phyloP scores from a whole-genome alignment of 805 yeast genomes.

The Kregervanrija pseudodelftensis region DNA sequence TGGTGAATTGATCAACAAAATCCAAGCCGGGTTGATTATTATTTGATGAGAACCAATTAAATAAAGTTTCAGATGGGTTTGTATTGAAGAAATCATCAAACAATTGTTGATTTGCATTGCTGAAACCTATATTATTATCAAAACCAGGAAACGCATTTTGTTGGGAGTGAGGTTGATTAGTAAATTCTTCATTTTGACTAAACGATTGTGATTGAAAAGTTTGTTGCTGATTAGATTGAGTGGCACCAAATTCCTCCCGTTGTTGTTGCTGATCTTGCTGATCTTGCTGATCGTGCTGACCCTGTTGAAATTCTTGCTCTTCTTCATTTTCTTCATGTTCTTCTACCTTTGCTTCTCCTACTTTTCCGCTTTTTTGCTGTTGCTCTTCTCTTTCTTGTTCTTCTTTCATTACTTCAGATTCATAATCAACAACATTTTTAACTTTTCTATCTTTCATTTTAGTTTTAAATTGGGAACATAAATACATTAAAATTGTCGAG shows the following conservation, averaged over 20 bases:
- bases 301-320: conserved; percentile 1
- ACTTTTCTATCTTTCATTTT: conserved; percentile 19
- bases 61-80: conserved; percentile 31
- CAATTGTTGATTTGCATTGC: conserved; percentile 20
- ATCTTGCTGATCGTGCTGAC: neutral
- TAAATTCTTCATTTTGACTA: neutral
- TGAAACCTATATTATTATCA: conserved; percentile 6
- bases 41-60: conserved; percentile 44
- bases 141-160: conserved; percentile 7
- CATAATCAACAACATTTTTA: conserved; percentile 21
- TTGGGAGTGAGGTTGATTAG: neutral
- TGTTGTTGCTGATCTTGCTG: conserved; percentile 4
- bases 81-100: conserved; percentile 28
- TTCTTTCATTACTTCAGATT: conserved; percentile 14
- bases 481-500: conserved; percentile 66
- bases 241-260: neutral
- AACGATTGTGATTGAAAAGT: neutral
- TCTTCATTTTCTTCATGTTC: conserved; percentile 9
- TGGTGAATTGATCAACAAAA: conserved; percentile 74
- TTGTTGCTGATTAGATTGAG: neutral
- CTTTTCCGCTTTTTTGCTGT: neutral
- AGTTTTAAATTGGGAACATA: conserved; percentile 67
- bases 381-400: conserved; percentile 7
- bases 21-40: conserved; percentile 44
- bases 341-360: conserved; percentile 2